Conservation (phyloP, 768 basidiomycete species). For the Boletus vinaceobasis region DNA sequence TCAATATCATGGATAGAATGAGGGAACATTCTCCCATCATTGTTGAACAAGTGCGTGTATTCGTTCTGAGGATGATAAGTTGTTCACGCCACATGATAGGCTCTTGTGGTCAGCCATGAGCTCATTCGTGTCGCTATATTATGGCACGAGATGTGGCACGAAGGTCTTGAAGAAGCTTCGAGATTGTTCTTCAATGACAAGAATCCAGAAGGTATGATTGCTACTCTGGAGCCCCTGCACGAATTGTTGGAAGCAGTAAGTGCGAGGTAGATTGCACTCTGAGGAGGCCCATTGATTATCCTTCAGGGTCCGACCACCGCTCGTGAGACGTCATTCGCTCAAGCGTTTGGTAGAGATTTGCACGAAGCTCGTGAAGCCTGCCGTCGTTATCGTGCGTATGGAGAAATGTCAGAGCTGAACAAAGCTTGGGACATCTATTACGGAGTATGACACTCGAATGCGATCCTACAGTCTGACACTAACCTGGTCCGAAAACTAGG, state of each 20-base stretch:
- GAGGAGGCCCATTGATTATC: conserved; percentile 1
- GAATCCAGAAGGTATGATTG: conserved; percentile 97
- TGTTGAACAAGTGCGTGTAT: conserved; percentile 71
- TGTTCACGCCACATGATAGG: conserved; percentile 40
- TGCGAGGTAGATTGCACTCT: neutral
- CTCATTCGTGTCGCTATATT: conserved; percentile 96
- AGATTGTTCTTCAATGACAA: conserved; percentile 95
- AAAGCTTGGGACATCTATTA: conserved; percentile 99
- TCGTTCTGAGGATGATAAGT: neutral
- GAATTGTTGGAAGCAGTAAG: conserved; percentile 83
- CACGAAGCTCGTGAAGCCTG: conserved; percentile 91
- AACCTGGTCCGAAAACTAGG: conserved; percentile 40
- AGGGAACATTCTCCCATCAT: conserved; percentile 83
- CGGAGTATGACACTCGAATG: conserved; percentile 48
- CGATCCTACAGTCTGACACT: neutral
- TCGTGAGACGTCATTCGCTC: conserved; percentile 91
- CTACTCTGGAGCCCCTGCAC: conserved; percentile 86
- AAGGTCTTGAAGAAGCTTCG: conserved; percentile 96
- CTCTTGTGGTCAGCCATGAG: conserved; percentile 85
- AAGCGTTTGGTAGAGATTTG: conserved; percentile 90
- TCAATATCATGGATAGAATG: conserved; percentile 89
- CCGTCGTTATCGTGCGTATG: conserved; percentile 77
- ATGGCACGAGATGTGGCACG: conserved; percentile 99
- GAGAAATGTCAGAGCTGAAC: conserved; percentile 86
- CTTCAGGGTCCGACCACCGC: conserved; percentile 86